Percentiles rank a stretch among this genome's conserved stretches.
Conservation (phyloP, 2,329 filamentous ascomycete genomes). For the Geosmithia putterillii region DNA sequence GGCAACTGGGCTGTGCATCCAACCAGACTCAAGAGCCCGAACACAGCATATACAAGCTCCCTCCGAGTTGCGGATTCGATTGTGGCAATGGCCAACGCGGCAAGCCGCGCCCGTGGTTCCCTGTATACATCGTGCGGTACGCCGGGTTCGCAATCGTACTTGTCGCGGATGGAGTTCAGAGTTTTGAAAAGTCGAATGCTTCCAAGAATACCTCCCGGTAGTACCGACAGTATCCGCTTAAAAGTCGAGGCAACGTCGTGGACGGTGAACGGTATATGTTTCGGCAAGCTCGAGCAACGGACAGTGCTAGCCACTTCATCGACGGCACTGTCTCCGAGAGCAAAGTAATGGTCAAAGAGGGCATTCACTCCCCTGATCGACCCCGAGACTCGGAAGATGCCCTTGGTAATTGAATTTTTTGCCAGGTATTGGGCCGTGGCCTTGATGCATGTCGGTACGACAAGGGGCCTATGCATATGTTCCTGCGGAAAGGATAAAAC, state of each 20-base stretch:
- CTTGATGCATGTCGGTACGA: constrained; percentile 53
- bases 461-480: constrained; percentile 42
- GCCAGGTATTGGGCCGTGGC: constrained; percentile 53
- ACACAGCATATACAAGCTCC: constrained; percentile 54
- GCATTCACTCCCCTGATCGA: constrained; percentile 41
- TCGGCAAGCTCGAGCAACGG: constrained; percentile 44
- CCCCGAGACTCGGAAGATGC: constrained; percentile 52
- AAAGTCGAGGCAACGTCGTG: constrained; percentile 58
- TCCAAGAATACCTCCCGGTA: constrained; percentile 56
- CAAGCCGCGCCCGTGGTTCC: constrained; percentile 50
- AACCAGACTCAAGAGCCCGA: constrained; percentile 51
- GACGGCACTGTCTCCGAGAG: constrained; percentile 29
- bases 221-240: constrained; percentile 48
- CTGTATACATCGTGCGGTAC: too few species aligned
- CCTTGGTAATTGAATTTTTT: constrained; percentile 40
- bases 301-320: constrained; percentile 42
- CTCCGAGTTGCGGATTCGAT: constrained; percentile 47
- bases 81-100: constrained; percentile 49
- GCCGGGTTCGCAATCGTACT: constrained; percentile 10
- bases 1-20: constrained; percentile 43
- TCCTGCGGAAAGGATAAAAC: constrained; percentile 47
- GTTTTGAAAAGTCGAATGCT: constrained; percentile 49
- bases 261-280: constrained; percentile 44
- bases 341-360: constrained; percentile 52
- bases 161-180: constrained; percentile 41